Evolutionary conservation across 257 asterid species (phyloP).

Genomic region (Salvia splendens): DNA sequence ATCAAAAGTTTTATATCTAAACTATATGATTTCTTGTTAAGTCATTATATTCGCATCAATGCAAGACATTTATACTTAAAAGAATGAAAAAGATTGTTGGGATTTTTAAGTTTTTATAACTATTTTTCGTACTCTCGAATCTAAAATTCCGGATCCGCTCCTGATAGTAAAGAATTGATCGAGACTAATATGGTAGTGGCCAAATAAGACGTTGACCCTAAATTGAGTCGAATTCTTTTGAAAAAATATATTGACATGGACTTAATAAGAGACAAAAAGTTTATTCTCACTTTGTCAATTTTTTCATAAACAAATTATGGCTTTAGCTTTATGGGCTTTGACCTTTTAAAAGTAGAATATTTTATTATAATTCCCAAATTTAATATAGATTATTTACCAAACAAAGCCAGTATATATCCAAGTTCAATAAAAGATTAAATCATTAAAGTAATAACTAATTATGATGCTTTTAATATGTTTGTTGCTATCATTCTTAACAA

Average conservation of each 20-base stretch:
- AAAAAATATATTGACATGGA: background rate
- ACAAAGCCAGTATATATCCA: constrained; percentile 21
- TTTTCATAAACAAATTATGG: constrained; percentile 19
- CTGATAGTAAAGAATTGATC: too few relatives aligned
- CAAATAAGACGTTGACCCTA: too few relatives aligned
- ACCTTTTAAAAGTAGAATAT: background rate
- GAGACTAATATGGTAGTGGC: too few relatives aligned
- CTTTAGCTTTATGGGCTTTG: constrained; percentile 9
- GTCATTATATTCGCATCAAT: too few relatives aligned
- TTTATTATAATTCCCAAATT: constrained; percentile 14
- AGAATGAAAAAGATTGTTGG: too few relatives aligned
- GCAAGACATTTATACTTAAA: too few relatives aligned
- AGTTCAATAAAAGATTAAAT: constrained; percentile 12
- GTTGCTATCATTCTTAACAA: constrained; percentile 5
- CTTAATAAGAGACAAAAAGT: constrained; percentile 7
- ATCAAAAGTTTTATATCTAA: too few relatives aligned
- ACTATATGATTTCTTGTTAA: too few relatives aligned
- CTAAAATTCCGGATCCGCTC: too few relatives aligned
- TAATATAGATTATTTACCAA: constrained; percentile 39
- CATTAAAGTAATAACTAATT: constrained; percentile 13
- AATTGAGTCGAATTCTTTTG: background rate
- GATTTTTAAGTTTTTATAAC: too few relatives aligned
- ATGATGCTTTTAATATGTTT: constrained; percentile 11
- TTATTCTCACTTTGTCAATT: constrained; percentile 17
- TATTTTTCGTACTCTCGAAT: too few relatives aligned